Evolutionary conservation across 2,329 filamentous ascomycete genomes (phyloP), one percentile per base, ranked within the genome.

Genomic region (Sporothrix protearum): DNA sequence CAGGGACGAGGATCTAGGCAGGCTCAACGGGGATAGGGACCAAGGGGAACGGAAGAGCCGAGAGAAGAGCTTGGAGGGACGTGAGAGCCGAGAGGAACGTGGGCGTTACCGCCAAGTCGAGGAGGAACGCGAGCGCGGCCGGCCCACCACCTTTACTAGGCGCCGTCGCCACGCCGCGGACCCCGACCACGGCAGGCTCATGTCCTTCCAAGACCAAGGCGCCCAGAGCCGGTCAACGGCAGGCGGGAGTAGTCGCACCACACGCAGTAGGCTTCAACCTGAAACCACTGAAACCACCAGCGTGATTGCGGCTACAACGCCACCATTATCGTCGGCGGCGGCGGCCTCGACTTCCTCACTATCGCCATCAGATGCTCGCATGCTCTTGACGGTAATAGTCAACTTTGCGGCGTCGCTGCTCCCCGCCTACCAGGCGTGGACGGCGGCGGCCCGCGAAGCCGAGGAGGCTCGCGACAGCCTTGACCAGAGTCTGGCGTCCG

Each of bases 341-440:
- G n/a, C n/a, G n/a, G n/a, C n/a, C n/a, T n/a, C n/a, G n/a, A 36
- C 30, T 12, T 33, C 59, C 16, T 36, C 66, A 12, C 30, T 55
- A 7, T 42, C 66, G 66, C 30, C 68, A 33, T 12, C 57, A 7
- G 61, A 51, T 5, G 55, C 63, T 30, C 14, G 51, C 61, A 33
- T 57, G n/a, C n/a, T 71, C 19, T n/a, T 64, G 10, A 42, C 53
- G 5, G 69, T 39, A 9, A 36, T 66, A 51, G n/a, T 33, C 3
- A 57, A 28, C 47, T 36, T 73, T 10, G 55, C 49, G 25, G 30
- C n/a, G 1, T 49, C 66, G 28, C 53, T 73, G 42, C 12, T 71
- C n/a, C 57, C 69, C 2, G 49, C 71, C n/a, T 69, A 49, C 30
- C 9, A 71, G 49, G 69, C 64, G 8, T 73, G 69, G 69, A 69